Base-by-base conservation (phyloP, 2,329 filamentous ascomycete species). In the Aspergillus versicolor region DNA sequence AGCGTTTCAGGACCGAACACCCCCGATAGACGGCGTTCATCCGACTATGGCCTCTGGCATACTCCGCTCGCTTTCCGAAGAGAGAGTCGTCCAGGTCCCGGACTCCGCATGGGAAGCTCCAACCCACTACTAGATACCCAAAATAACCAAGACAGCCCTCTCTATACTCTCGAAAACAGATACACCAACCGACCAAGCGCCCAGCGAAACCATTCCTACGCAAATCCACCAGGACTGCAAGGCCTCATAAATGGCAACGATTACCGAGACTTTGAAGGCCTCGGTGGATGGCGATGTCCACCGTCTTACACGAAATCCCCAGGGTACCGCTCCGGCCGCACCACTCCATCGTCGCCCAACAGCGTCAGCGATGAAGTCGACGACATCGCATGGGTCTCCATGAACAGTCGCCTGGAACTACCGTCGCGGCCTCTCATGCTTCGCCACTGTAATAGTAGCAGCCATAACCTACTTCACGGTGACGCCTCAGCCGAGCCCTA, bases 261-360 rank as follows among this genome's bases (percentile, higher is more conserved):
- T 21, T 64, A 69, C 46, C 71, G 75, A n/a, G 75, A 78, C 59
- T 78, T 77, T 56, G 75, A 78, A 65, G 75, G 75, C 3, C 67
- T 77, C 5, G 75, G 75, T 9, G 75, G 75, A 21, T 77, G 75
- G 75, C 66, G 73, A 37, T 65, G 55, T 57, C 59, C 58, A 49
- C 61, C 54, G 21, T 60, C 56, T 19, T 60, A 54, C 5, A 62
- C 59, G 15, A 67, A 61, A 51, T 57, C 60, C 15, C 61, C 62
- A 4, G 64, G 65, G 5, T 64, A 65, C 51, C 47, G 62, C 19
- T 58, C 65, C 22, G 61, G 61, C 42, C 66, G 65, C 1, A 52
- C 52, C 4, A 67, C 70, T 3, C 68, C 68, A 6, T 67, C 68
- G 1, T 62, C 68, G 8, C 50, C 59, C 15, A 61, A 62, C 13